A percentile compares a stretch with the other conserved stretches of the same genome.
Conservation (phyloP, 495 filamentous ascomycete genomes). For the Extremus antarcticus region DNA sequence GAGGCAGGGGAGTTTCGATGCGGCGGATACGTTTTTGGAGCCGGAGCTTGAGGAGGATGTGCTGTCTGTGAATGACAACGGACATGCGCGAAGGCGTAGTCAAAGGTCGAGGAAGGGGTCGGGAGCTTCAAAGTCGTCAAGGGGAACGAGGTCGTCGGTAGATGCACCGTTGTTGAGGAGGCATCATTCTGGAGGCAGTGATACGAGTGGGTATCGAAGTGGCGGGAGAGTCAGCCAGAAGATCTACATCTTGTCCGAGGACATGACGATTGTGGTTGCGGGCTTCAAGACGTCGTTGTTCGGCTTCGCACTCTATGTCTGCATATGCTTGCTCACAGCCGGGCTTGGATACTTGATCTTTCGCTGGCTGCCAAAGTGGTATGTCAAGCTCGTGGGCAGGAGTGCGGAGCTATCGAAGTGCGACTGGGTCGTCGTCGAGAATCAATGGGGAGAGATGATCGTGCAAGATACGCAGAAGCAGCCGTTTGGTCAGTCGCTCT, state of each 20-base stretch:
- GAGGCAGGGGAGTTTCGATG: slow-evolving; percentile 4
- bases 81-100: slow-evolving; percentile 22
- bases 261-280: slow-evolving; percentile 82
- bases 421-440: slow-evolving; percentile 83
- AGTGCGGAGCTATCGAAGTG: slow-evolving; percentile 57
- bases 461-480: slow-evolving; percentile 55
- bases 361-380: slow-evolving; percentile 83
- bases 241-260: slow-evolving; percentile 83
- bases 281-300: slow-evolving; percentile 68
- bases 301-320: slow-evolving; percentile 57
- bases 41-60: slow-evolving; percentile 5
- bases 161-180: slow-evolving; percentile 65
- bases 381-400: slow-evolving; percentile 62
- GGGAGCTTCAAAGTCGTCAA: slow-evolving; percentile 18
- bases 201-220: slow-evolving; percentile 43
- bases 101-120: slow-evolving; percentile 3
- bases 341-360: slow-evolving; percentile 75
- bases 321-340: slow-evolving; percentile 56
- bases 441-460: slow-evolving; percentile 88
- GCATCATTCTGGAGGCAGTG: slow-evolving; percentile 31
- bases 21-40: slow-evolving; percentile 9
- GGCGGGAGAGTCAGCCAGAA: slow-evolving; percentile 66
- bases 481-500: slow-evolving; percentile 68
- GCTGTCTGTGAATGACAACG: slow-evolving; percentile 22
- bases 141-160: slow-evolving; percentile 45